phyloP scores from a whole-genome alignment of 106 monocot species.

The Iris macrosiphon region DNA sequence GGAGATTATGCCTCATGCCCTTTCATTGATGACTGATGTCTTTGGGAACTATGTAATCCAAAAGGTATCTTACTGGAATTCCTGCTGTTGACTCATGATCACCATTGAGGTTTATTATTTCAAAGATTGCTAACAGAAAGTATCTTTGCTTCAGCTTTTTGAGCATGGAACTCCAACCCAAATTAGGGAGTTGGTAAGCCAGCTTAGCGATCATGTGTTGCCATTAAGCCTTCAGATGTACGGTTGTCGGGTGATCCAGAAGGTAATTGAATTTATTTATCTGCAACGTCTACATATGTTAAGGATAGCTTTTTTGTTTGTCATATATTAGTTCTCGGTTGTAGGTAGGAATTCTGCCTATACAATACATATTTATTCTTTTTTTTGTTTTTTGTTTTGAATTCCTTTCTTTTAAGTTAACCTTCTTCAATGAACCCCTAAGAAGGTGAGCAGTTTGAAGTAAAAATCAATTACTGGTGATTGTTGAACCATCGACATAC shows the following conservation, averaged over 20 bases:
- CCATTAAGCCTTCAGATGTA: conserved; percentile 84
- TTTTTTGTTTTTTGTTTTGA: too few relatives aligned
- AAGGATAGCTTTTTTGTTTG: not conserved
- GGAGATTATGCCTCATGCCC: conserved; percentile 63
- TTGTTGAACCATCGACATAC: too few relatives aligned
- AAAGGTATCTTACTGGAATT: conserved; percentile 36
- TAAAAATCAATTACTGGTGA: too few relatives aligned
- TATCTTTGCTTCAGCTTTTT: conserved; percentile 40
- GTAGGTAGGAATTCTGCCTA: too few relatives aligned
- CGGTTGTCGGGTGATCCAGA: conserved; percentile 85
- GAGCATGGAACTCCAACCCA: conserved; percentile 63
- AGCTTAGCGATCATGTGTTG: conserved; percentile 56
- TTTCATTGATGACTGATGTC: conserved; percentile 75
- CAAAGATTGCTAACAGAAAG: not conserved
- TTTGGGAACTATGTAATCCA: conserved; percentile 90
- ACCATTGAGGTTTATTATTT: not conserved
- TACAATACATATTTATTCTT: too few relatives aligned
- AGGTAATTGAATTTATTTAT: conserved; percentile 26
- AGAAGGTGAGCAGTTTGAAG: too few relatives aligned
- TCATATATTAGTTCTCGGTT: not conserved
- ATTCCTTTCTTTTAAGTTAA: too few relatives aligned
- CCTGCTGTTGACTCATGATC: not conserved
- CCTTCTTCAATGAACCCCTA: too few relatives aligned
- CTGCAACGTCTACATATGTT: not conserved
- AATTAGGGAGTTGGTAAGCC: conserved; percentile 51